Evolutionary conservation across 1,284 basidiomycete genomes (phyloP), one percentile per base, ranked within the genome.

Genomic region (Exobasidium rhododendri): DNA sequence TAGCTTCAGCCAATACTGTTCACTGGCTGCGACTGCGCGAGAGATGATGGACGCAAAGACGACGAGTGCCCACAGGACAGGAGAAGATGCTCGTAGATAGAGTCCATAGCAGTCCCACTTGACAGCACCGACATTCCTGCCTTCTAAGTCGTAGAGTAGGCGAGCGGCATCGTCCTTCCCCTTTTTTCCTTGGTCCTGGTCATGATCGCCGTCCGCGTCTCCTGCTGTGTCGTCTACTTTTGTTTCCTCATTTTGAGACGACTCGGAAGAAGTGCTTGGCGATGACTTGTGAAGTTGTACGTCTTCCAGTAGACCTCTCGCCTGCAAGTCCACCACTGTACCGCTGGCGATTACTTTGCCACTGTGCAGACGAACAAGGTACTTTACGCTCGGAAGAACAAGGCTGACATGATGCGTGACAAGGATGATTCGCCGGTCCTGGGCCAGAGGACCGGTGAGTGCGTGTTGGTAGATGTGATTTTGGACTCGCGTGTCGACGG

Each of bases 371-470:
- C 61, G 64, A 22, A 73, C 63, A 20, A 76, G 66, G 3, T 64
- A 62, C 1, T 63, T 63, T 13, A 64, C 61, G 20, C 59, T 45
- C 4, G 64, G 59, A 24, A 64, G 49, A 11, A 77, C 68, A 2
- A 70, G 51, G n/a, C 64, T 60, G 11, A 72, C 65, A 26, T 76
- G 71, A 58, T 92, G 90, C 0, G 89, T 90, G 30, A 89, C 89
- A 13, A 92, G 82, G 22, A 92, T 83, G n/a, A 89, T 82, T 0
- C 89, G 90, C 47, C 87, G 84, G 35, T 82, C 79, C 0, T 84
- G 83, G 0, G 73, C 58, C 7, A 78, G 58, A 4, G 66, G 64
- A 1, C 74, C 74, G 20, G 47, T 58, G 0, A 76, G 45, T 54
- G 67, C 59, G 2, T 66, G 61, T 28, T 66, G 58, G 1, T 69